Percentiles rank a stretch among this genome's conserved stretches.
Evolutionary conservation across 257 asterid genomes (phyloP).

Genomic region (Handroanthus guayacan): DNA sequence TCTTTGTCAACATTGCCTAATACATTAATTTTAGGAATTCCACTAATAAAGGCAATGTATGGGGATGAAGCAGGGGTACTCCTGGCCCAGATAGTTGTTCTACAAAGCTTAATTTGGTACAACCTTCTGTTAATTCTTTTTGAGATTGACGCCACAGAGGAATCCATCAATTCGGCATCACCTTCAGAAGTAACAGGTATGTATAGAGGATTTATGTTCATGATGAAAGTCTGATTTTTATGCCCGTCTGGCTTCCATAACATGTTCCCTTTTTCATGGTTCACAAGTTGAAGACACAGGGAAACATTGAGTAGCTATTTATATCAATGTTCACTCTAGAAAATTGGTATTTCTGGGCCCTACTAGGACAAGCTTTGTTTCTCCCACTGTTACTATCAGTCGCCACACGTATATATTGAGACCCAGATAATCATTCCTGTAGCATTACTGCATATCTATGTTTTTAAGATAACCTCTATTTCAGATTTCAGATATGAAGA

Average conservation of each 20-base stretch:
- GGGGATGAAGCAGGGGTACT: conserved; percentile 65
- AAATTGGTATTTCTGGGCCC: conserved; percentile 32
- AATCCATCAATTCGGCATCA: conserved; percentile 42
- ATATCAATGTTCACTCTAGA: conserved; percentile 23
- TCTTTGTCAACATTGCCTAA: conserved; percentile 87
- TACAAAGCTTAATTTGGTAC: conserved; percentile 91
- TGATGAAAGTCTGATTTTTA: conserved; percentile 26
- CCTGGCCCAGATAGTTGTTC: conserved; percentile 73
- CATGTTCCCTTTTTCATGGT: conserved; percentile 37
- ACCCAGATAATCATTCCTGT: conserved; percentile 10
- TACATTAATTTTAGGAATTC: conserved; percentile 82
- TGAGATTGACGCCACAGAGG: conserved; percentile 69
- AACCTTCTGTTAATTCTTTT: conserved; percentile 77
- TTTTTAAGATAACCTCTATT: conserved; percentile 1
- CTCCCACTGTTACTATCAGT: conserved; percentile 3
- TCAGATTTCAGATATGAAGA: conserved; percentile 19
- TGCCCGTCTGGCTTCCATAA: conserved; percentile 13
- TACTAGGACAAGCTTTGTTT: conserved; percentile 31
- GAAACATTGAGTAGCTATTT: not conserved
- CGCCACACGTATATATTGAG: conserved; percentile 6
- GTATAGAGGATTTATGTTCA: conserved; percentile 12
- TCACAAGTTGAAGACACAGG: conserved; percentile 25
- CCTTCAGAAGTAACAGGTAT: conserved; percentile 62
- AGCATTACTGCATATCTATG: not conserved
- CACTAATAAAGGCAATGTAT: conserved; percentile 79